phyloP scores from a whole-genome alignment of 345 rosid species.

The Brassica carinata region DNA sequence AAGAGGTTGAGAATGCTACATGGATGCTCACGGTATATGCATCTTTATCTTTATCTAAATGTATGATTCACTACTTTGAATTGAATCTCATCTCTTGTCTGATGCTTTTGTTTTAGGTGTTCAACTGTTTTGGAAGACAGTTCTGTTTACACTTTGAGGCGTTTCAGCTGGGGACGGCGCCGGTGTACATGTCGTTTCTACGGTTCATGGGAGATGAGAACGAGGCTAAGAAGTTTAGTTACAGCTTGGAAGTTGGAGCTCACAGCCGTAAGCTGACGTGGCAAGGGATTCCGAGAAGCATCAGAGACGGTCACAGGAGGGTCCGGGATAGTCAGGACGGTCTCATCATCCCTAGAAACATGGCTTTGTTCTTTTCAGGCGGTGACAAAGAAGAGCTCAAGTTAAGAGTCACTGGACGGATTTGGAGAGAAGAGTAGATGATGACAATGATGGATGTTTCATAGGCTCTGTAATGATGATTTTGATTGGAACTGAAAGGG shows the following conservation, averaged over 20 bases:
- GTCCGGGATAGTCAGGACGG: constrained; percentile 94
- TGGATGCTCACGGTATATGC: constrained; percentile 92
- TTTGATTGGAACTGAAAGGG: constrained; percentile 20
- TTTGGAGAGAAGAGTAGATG: constrained; percentile 79
- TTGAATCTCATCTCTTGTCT: constrained; percentile 1
- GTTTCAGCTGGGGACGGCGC: constrained; percentile 79
- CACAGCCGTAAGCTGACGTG: constrained; percentile 73
- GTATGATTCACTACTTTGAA: not conserved
- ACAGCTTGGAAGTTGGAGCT: constrained; percentile 84
- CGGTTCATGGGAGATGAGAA: constrained; percentile 94
- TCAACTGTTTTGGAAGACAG: constrained; percentile 86
- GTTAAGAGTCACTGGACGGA: constrained; percentile 76
- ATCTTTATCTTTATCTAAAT: not conserved
- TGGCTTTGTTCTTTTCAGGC: constrained; percentile 86
- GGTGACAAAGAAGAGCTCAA: constrained; percentile 87
- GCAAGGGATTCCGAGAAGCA: constrained; percentile 92
- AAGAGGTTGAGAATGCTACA: constrained; percentile 90
- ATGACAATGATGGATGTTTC: not conserved
- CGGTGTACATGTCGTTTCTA: constrained; percentile 88
- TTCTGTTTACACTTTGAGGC: constrained; percentile 97
- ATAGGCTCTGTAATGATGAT: constrained; percentile 14
- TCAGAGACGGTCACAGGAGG: constrained; percentile 83
- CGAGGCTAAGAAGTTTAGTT: constrained; percentile 80
- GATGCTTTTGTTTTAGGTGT: constrained; percentile 49
- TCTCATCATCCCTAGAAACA: constrained; percentile 72